Evolutionary conservation across 345 rosid species (phyloP), one percentile per base, ranked within the genome.

Genomic region (Syzygium aqueum): DNA sequence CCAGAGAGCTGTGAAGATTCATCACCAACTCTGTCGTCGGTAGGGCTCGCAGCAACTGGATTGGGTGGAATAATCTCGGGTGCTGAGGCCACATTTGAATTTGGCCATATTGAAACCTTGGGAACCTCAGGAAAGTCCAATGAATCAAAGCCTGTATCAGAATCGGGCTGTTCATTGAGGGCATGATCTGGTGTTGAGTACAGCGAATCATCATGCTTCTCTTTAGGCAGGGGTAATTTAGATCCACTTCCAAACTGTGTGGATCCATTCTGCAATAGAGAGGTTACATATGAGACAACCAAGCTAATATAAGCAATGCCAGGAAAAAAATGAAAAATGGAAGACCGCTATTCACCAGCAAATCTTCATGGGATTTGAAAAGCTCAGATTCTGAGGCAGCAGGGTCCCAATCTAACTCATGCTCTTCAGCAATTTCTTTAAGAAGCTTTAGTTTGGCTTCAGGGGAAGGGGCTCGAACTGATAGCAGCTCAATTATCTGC

Each of bases 401-500:
- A 85, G 99, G 97, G 90, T 97, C 98, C 99, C 99, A 97, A 86
- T 95, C 98, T 89, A 97, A 87, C 85, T 92, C 93, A 90, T 96
- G 97, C 92, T 95, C 99, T 93, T 95, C 97, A 73, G 99, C 98
- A 92, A 97, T 97, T 89, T 95, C 97, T 90, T 95, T 97, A 73
- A 97, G 94, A 90, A 97, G 98, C 90, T 95, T 95, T 91, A 97
- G 88, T 89, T 96, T 97, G 63, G 40, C 65, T 61, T 95, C 98
- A 8, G 98, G 93, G 54, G 95, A 86, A 87, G 99, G 99, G 53
- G 99, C 96, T 56, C 98, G 98, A 78, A 97, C 89, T 43, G 99
- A 97, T 65, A 97, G 91, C 88, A 95, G 91, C 91, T 96, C 99
- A 77, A 97, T 94, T 88, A 97, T 89, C 99, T 97, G 95, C 89